phyloP scores from a whole-genome alignment of 768 basidiomycete species.

The Suillus decipiens region DNA sequence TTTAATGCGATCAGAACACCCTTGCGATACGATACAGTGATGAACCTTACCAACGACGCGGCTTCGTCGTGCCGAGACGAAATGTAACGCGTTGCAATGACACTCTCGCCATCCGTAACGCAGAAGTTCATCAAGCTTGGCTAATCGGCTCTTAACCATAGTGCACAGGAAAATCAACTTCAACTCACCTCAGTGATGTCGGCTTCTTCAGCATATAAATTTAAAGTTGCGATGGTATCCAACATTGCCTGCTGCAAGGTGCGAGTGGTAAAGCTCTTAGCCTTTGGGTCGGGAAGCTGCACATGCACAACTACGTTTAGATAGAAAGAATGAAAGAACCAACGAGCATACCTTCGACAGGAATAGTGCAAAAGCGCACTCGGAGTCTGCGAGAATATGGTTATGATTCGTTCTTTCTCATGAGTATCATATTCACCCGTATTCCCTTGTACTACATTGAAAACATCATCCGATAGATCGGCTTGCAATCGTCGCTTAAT shows the following conservation, averaged over 20 bases:
- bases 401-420: background rate
- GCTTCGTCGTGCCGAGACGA: constrained; percentile 91
- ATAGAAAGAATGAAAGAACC: background rate
- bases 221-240: constrained; percentile 80
- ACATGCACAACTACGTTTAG: constrained; percentile 10
- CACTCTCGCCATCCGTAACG: constrained; percentile 92
- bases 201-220: constrained; percentile 70
- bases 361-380: constrained; percentile 96
- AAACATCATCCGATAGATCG: constrained; percentile 79
- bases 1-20: constrained; percentile 1
- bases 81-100: constrained; percentile 94
- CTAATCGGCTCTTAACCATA: constrained; percentile 34
- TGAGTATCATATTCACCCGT: constrained; percentile 57
- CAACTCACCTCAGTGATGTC: constrained; percentile 65
- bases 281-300: constrained; percentile 80
- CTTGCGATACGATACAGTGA: constrained; percentile 12
- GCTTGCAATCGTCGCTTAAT: constrained; percentile 83
- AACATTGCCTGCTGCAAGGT: constrained; percentile 84
- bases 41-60: constrained; percentile 67
- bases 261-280: constrained; percentile 69
- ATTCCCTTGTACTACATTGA: constrained; percentile 87
- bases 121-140: constrained; percentile 95
- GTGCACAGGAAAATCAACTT: constrained; percentile 8
- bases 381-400: constrained; percentile 63
- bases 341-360: constrained; percentile 64